Conservation (phyloP, 2,329 filamentous ascomycete species). For the Aspergillus fumigatus region DNA sequence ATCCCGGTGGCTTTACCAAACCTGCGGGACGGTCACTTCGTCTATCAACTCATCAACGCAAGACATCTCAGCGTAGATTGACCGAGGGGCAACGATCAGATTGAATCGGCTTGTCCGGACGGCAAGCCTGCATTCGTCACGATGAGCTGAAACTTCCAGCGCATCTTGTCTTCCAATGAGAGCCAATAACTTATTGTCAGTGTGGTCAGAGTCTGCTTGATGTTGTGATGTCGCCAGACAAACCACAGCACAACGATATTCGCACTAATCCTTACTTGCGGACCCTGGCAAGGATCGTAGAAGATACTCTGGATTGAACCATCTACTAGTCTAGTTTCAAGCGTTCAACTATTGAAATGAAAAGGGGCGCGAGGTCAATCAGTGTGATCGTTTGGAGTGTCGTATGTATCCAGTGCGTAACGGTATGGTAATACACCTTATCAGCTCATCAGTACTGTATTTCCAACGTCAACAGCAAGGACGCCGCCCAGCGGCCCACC, state of each 20-base stretch:
- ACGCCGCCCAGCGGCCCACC: neutral
- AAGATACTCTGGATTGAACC: neutral
- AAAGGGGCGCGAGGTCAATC: neutral
- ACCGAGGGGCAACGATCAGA: neutral
- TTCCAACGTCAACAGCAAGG: neutral
- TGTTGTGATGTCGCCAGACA: neutral
- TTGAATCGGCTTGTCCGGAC: neutral
- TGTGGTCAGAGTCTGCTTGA: constrained; percentile 3
- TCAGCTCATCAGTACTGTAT: neutral
- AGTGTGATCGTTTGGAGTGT: neutral
- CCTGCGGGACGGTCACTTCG: neutral
- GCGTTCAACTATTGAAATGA: neutral
- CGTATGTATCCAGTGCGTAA: neutral
- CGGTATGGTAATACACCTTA: neutral
- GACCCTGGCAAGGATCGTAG: neutral
- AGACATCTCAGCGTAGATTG: neutral
- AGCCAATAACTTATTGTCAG: neutral
- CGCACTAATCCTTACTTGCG: neutral
- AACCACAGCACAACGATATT: neutral
- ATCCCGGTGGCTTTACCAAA: neutral
- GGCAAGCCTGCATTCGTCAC: neutral
- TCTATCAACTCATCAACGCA: neutral
- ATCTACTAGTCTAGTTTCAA: neutral
- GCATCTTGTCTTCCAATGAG: constrained; percentile 15
- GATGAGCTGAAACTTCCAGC: constrained; percentile 8